Conservation (phyloP, 257 asterid species). For the Solanum dulcamara region DNA sequence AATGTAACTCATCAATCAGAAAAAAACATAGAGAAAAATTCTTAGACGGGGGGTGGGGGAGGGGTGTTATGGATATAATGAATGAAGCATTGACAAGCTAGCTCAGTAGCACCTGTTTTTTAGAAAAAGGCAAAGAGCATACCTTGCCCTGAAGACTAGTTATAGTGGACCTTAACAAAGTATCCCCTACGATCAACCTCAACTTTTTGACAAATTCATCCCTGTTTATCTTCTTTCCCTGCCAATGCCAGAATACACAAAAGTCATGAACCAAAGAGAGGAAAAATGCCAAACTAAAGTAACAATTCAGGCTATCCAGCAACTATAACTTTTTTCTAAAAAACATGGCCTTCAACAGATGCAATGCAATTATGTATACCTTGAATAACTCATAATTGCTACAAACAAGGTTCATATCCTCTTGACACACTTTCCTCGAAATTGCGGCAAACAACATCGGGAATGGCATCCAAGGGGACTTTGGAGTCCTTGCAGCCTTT, state of each 20-base stretch:
- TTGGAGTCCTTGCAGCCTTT: constrained; percentile 36
- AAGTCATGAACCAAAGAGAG: neutral
- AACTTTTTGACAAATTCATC: constrained; percentile 52
- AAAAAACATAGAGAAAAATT: neutral
- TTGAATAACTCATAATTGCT: constrained; percentile 38
- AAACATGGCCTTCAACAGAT: neutral
- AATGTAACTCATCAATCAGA: neutral
- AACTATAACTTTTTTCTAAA: neutral
- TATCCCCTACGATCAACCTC: constrained; percentile 71
- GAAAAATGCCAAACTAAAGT: neutral
- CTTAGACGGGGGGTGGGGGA: neutral
- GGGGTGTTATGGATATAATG: neutral
- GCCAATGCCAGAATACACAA: neutral
- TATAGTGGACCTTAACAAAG: constrained; percentile 47
- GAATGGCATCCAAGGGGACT: constrained; percentile 84
- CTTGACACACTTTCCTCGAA: constrained; percentile 36
- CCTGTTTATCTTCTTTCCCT: constrained; percentile 57
- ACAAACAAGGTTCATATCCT: constrained; percentile 45
- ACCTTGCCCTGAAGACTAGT: constrained; percentile 61
- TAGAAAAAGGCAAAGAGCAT: neutral
- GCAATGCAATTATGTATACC: constrained; percentile 24
- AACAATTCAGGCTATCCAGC: neutral
- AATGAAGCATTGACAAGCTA: neutral
- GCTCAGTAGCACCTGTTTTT: neutral
- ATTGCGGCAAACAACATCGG: constrained; percentile 66